Base-by-base conservation (phyloP, 495 filamentous ascomycete genomes). In the Aspergillus diversus region DNA sequence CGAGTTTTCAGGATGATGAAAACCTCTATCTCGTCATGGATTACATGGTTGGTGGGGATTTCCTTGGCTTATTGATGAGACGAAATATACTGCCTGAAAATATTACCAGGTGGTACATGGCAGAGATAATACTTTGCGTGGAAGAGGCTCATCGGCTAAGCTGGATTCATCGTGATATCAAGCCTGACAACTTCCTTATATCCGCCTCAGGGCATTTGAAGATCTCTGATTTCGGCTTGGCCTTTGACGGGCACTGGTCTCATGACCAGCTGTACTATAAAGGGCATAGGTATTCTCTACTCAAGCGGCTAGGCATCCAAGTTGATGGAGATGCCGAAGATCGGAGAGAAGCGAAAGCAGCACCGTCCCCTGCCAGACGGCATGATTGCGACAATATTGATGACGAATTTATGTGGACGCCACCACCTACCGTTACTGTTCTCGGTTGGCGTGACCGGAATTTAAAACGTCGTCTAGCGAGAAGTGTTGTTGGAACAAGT, bases 121-220 rank as follows among this genome's bases (percentile, higher is more conserved):
- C 94, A 11, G 93, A 98, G 78, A 98, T 97, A 92, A 89, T 97
- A 48, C 73, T 97, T 5, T 97, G 93, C 70, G 88, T 98, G 57
- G 94, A 98, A 75, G 94, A 97, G 72, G 89, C 91, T 6, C 94
- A 98, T 80, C 81, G 84, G 51, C 84, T 97, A 39, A 81, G 83
- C 33, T 97, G 91, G 84, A 97, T 98, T 52, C 94, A 98, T 71
- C 89, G 94, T 9, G 94, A 97, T 76, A 85, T 98, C 70, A 98
- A 98, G 73, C 94, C 94, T 0, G 94, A 98, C 79, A 98, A 98
- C 68, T 97, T 98, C 66, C 83, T 97, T 42, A 92, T 97, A 65
- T 90, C 89, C 7, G 84, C 91, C 0, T 90, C 89, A 43, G 93
- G 94, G 0, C 94, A 98, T 71, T 76, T 98, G 64, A 97, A 96